Conservation (phyloP, 768 basidiomycete species). For the Pholiota conissans region DNA sequence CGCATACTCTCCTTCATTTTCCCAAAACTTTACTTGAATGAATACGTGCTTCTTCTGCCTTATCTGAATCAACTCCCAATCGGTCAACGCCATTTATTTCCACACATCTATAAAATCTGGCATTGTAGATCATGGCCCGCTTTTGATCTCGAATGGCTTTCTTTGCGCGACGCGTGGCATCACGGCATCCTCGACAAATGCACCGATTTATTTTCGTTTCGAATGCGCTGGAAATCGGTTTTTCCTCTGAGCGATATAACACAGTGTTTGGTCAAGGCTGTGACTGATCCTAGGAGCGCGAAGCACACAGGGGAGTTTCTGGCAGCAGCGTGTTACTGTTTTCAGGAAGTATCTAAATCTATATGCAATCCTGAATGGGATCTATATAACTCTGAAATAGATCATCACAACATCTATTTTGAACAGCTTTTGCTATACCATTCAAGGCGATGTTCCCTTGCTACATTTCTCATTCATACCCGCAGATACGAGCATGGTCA, state of each 20-base stretch:
- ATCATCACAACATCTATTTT: too few relatives aligned
- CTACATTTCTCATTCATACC: too few relatives aligned
- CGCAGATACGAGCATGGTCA: too few relatives aligned
- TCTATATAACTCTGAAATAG: too few relatives aligned
- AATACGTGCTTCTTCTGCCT: too few relatives aligned
- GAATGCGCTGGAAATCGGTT: neutral
- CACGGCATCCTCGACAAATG: neutral
- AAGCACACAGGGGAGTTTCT: conserved; percentile 10
- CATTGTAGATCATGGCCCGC: neutral
- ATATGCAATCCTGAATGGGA: too few relatives aligned
- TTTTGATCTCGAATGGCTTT: neutral
- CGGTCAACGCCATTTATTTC: neutral
- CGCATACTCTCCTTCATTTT: neutral
- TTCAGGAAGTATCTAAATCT: conserved; percentile 12
- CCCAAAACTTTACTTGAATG: neutral
- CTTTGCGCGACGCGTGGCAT: conserved; percentile 1
- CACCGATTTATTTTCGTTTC: neutral
- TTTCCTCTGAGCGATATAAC: conserved; percentile 15
- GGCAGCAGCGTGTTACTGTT: conserved; percentile 14
- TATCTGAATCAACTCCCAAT: neutral
- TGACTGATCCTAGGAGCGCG: neutral
- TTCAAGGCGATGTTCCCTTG: too few relatives aligned
- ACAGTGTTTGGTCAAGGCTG: conserved; percentile 3
- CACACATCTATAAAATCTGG: neutral
- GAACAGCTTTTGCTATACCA: too few relatives aligned